Evolutionary conservation across 495 filamentous ascomycete genomes (phyloP).

Genomic region (Lepidopterella palustris): DNA sequence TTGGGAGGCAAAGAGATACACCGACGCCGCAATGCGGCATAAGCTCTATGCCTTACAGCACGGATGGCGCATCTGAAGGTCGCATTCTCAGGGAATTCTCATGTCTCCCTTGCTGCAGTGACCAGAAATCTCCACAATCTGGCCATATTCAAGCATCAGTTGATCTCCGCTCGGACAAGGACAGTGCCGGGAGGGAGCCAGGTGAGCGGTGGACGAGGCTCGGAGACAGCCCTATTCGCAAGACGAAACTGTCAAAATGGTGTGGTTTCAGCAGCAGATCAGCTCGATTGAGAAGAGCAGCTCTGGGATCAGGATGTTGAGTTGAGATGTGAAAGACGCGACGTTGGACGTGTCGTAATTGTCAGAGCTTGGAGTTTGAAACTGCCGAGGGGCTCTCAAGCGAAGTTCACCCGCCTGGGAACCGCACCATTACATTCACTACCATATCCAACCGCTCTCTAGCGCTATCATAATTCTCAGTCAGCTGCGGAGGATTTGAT

Average conservation of each 20-base stretch:
- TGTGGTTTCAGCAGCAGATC: constrained; percentile 21
- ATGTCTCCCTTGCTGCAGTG: constrained; percentile 12
- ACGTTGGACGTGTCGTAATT: not conserved
- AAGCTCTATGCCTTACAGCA: not conserved
- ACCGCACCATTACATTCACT: not conserved
- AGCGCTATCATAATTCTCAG: too few relatives aligned
- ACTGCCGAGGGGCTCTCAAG: not conserved
- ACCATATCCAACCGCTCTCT: too few relatives aligned
- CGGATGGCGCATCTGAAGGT: constrained; percentile 2
- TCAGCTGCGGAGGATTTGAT: not conserved
- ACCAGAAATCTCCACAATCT: constrained; percentile 10
- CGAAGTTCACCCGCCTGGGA: not conserved
- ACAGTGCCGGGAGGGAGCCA: constrained; percentile 13
- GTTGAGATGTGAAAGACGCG: not conserved
- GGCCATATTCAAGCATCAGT: constrained; percentile 5
- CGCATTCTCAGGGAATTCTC: not conserved
- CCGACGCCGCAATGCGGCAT: constrained; percentile 8
- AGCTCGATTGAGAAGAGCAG: constrained; percentile 17
- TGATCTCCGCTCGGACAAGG: constrained; percentile 19
- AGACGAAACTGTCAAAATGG: constrained; percentile 17
- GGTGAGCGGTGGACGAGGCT: not conserved
- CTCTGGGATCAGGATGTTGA: not conserved
- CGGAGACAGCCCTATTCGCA: constrained; percentile 20
- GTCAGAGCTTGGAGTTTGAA: not conserved
- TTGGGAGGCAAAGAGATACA: not conserved